Percentiles rank a stretch among this genome's conserved stretches.
Evolutionary conservation across 2,329 filamentous ascomycete genomes (phyloP).

Genomic region (Stagonosporopsis chrysanthemi): DNA sequence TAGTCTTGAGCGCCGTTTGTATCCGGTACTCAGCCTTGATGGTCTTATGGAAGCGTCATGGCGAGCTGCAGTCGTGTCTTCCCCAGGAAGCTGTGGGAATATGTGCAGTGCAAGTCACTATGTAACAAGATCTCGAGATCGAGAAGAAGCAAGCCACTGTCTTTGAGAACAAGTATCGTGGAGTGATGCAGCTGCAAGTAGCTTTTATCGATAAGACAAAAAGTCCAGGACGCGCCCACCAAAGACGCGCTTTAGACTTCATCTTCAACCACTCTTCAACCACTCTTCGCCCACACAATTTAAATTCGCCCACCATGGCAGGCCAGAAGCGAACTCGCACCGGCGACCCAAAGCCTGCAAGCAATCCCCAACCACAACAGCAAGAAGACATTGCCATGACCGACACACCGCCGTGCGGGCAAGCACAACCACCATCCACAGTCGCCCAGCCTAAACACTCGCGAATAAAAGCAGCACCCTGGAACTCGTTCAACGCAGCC

Average conservation of each 20-base stretch:
- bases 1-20: conserved; percentile 6
- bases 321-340: conserved; percentile 37
- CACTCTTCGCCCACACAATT: background rate
- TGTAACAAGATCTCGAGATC: background rate
- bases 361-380: background rate
- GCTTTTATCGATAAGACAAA: conserved; percentile 28
- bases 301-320: conserved; percentile 18
- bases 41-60: background rate
- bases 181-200: background rate
- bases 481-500: conserved; percentile 7
- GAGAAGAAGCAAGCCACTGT: background rate
- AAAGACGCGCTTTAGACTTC: background rate
- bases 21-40: background rate
- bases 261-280: background rate
- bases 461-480: conserved; percentile 5
- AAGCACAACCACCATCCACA: conserved; percentile 25
- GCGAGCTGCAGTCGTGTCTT: background rate
- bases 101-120: background rate
- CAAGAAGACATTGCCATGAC: background rate
- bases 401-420: conserved; percentile 4
- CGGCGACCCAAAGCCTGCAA: conserved; percentile 30
- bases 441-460: conserved; percentile 18
- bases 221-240: conserved; percentile 22
- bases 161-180: background rate
- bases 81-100: background rate